These are phyloP conservation scores for Acer saccharum DNA, from an alignment of 345 rosid species.

Conservation along the genomic window DNA sequence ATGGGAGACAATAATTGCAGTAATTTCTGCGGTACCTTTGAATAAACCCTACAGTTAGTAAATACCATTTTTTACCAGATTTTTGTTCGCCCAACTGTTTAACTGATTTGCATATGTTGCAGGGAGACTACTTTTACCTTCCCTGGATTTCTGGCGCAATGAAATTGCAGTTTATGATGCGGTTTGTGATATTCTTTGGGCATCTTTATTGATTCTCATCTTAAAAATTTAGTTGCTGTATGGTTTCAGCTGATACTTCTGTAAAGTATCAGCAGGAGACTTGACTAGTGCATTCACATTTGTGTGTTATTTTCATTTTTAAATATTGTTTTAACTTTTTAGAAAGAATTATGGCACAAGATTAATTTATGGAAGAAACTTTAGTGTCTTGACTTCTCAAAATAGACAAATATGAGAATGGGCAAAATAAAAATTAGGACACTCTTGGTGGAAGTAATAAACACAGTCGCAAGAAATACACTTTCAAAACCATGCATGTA, in stretches of 20 bases:
- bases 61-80: background rate
- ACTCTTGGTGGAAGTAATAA: background rate
- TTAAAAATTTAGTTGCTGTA: background rate
- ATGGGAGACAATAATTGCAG: background rate
- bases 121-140: constrained; percentile 80
- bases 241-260: background rate
- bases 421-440: background rate
- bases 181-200: constrained; percentile 37
- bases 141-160: constrained; percentile 82
- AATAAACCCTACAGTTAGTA: background rate
- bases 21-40: background rate
- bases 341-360: background rate
- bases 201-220: background rate
- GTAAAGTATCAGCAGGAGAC: background rate
- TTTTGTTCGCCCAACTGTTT: constrained; percentile 18
- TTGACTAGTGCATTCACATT: background rate
- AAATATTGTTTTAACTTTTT: background rate
- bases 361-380: background rate
- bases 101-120: constrained; percentile 29
- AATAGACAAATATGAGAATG: background rate
- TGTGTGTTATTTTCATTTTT: background rate
- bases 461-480: background rate
- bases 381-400: background rate
- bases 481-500: background rate
- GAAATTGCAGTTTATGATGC: constrained; percentile 72